Conservation (phyloP, 257 asterid genomes). For the Paulownia fortunei region DNA sequence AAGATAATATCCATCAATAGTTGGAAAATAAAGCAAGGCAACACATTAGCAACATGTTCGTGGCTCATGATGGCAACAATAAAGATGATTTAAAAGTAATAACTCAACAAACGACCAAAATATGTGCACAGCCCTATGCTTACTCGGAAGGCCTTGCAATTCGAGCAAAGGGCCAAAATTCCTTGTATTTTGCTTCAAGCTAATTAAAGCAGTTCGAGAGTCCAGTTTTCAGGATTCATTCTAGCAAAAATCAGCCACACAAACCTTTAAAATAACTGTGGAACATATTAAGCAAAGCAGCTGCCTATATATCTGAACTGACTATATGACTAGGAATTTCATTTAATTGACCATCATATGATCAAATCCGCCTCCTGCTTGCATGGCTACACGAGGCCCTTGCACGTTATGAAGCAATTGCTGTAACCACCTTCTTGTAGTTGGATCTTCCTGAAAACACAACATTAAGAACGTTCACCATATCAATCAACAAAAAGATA, state of each 20-base stretch:
- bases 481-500: neutral
- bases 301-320: neutral
- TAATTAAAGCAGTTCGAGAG: no score
- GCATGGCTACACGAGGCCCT: constrained; percentile 73
- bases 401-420: constrained; percentile 82
- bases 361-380: constrained; percentile 76
- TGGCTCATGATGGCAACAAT: no score
- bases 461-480: neutral
- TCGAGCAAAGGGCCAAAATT: no score
- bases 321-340: neutral
- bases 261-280: neutral
- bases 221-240: constrained; percentile 16
- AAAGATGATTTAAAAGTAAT: no score
- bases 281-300: neutral
- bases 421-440: constrained; percentile 89
- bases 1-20: no score
- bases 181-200: no score
- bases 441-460: constrained; percentile 77
- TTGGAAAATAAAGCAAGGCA: no score
- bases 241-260: neutral
- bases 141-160: no score
- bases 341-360: constrained; percentile 62
- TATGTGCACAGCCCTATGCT: no score
- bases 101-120: no score
- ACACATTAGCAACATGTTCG: no score